Base-by-base conservation (phyloP, 1,284 basidiomycete species). In the Leccinum angustisporum region DNA sequence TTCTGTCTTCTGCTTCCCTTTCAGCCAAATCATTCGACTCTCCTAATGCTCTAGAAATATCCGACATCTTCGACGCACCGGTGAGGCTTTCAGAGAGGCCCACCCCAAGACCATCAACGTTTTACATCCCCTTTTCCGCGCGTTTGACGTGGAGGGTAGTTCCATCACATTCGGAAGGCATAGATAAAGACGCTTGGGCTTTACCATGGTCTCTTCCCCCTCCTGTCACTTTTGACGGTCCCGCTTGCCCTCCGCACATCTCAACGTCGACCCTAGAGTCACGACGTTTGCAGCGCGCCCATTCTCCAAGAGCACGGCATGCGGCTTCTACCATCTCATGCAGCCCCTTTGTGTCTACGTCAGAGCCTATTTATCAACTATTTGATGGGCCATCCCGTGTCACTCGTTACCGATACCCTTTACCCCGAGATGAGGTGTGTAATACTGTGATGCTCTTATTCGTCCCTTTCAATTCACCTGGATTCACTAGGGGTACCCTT, bases 61-160 rank as follows among this genome's bases (percentile, higher is more conserved):
- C 77, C 59, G 80, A 81, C 63, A 80, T 81, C 51, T 80, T 81
- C 64, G 78, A 82, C 56, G 78, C 73, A 31, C 79, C 79, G 1
- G 69, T 67, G 16, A 68, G 68, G 38, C 76, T 79, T 55, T 68
- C 72, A 38, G 73, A 73, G 58, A 71, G 68, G 36, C 65, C 53
- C 55, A 51, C 59, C 3, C 5, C 33, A 10, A 14, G 59, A 8
- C 48, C 36, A 3, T 38, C 54, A n/a, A 11, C 40, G 14, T 21
- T 38, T 36, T n/a, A 27, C 25, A 8, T 52, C 10, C 21, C 36
- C 34, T 54, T 65, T 31, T 11, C 52, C 5, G 5, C 57, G 48
- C 31, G 8, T 30, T 40, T 38, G 48, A 21, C 54, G 30, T 21
- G 53, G 46, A 54, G 55, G 60, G 11, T 18, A 34, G 40, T 18